Evolutionary conservation across 2,329 filamentous ascomycete species (phyloP).

Genomic region (Pseudocercospora pini-densiflorae): DNA sequence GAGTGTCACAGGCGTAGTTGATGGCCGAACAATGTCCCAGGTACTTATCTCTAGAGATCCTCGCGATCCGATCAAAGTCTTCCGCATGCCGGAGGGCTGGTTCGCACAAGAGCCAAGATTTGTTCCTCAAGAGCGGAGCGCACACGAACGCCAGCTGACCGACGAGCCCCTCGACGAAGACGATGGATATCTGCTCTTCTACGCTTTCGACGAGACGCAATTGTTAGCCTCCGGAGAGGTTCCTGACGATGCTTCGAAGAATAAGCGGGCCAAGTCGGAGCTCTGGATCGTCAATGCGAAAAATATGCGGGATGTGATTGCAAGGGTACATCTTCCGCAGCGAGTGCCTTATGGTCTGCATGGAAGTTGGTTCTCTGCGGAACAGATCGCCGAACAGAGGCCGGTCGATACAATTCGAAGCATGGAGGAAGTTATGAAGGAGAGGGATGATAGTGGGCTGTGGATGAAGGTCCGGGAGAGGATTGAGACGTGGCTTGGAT

Average conservation of each 20-base stretch:
- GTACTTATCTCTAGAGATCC: constrained; percentile 53
- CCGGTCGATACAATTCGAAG: constrained; percentile 41
- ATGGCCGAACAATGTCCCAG: constrained; percentile 59
- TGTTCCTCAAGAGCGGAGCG: constrained; percentile 65
- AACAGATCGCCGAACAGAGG: constrained; percentile 57
- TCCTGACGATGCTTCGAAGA: constrained; percentile 40
- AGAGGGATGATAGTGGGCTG: constrained; percentile 25
- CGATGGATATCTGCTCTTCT: constrained; percentile 69
- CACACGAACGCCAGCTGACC: constrained; percentile 32
- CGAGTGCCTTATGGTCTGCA: constrained; percentile 73
- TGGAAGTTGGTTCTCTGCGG: constrained; percentile 63
- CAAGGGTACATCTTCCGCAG: constrained; percentile 64
- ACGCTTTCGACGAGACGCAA: constrained; percentile 72
- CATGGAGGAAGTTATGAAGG: constrained; percentile 31
- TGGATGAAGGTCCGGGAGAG: constrained; percentile 39
- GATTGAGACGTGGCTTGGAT: constrained; percentile 37
- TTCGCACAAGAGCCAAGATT: constrained; percentile 72
- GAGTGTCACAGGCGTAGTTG: constrained; percentile 65
- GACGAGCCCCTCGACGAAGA: constrained; percentile 56
- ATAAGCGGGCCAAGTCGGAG: constrained; percentile 56
- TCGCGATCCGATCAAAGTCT: constrained; percentile 60
- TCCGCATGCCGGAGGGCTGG: constrained; percentile 63
- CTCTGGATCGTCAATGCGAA: constrained; percentile 71
- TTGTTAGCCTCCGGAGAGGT: constrained; percentile 45
- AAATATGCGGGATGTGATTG: constrained; percentile 65